These are phyloP conservation scores for Globisporangium cystogenes DNA, from an alignment of 352 stramenopile species.

Conservation along the genomic window DNA sequence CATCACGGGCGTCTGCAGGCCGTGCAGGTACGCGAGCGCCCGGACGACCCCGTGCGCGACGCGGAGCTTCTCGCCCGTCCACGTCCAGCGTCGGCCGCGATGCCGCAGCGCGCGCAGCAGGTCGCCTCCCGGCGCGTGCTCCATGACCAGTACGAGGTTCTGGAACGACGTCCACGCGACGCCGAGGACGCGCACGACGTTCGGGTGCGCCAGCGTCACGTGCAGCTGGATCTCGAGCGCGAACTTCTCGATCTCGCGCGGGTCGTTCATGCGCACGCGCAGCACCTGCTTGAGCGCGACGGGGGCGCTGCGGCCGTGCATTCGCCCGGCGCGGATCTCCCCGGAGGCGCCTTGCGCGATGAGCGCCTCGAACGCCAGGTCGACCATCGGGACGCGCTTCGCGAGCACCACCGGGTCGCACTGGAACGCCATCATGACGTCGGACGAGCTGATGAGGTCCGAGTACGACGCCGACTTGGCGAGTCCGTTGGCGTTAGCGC, in stretches of 20 bases:
- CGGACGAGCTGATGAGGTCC: slow-evolving; percentile 36
- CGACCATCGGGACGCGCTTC: slow-evolving; percentile 47
- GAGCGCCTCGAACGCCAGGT: slow-evolving; percentile 34
- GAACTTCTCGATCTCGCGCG: slow-evolving; percentile 46
- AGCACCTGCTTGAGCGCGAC: slow-evolving; percentile 48
- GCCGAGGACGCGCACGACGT: slow-evolving; percentile 48
- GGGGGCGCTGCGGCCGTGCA: slow-evolving; percentile 12
- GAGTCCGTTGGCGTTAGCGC: slow-evolving; percentile 5
- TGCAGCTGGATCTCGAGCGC: slow-evolving; percentile 50
- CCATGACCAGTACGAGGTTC: slow-evolving; percentile 41
- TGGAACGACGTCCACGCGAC: slow-evolving; percentile 62
- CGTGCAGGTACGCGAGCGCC: slow-evolving; percentile 46
- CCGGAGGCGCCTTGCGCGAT: slow-evolving; percentile 29
- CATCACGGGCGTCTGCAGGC: slow-evolving; percentile 27
- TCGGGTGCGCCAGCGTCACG: slow-evolving; percentile 40
- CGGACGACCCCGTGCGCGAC: slow-evolving; percentile 37
- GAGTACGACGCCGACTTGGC: slow-evolving; percentile 28
- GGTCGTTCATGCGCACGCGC: slow-evolving; percentile 28
- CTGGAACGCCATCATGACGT: slow-evolving; percentile 44
- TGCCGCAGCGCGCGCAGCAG: slow-evolving; percentile 14
- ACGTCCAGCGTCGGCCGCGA: slow-evolving; percentile 16
- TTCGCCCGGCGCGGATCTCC: slow-evolving; percentile 36
- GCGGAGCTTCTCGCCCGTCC: slow-evolving; percentile 38
- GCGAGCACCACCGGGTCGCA: slow-evolving; percentile 34
- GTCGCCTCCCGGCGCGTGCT: slow-evolving; percentile 37